Evolutionary conservation across 2,329 filamentous ascomycete genomes (phyloP), one percentile per base, ranked within the genome.

Genomic region (Botrytis pseudocinerea): DNA sequence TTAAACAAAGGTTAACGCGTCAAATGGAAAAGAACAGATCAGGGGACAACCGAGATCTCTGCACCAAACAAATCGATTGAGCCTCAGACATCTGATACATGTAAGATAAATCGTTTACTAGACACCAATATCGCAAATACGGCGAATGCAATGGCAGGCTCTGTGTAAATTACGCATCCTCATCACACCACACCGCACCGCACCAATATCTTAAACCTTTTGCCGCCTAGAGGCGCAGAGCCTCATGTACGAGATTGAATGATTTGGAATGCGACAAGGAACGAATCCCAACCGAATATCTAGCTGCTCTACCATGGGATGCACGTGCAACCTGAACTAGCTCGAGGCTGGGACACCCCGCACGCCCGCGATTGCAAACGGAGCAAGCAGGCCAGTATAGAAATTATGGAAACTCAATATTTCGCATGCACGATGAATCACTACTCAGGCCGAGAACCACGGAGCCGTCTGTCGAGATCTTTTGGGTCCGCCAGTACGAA

Each of bases 351-450:
- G 51, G 51, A 57, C 40, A 69, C n/a, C 65, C 64, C 46, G 38
- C 65, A 66, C 35, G 51, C 14, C 14, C 46, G 48, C 7, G 32
- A n/a, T 38, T 28, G 12, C 7, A 40, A 51, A 54, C 40, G 20
- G 25, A 66, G 32, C 64, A n/a, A 51, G 1, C 25, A 54, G 42
- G 48, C 35, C 14, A 57, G 48, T 38, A 28, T 54, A 8, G 20
- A 51, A 48, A 48, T n/a, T 48, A 54, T 69, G 38, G 25, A 9
- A 59, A 69, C n/a, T 22, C 48, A 59, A 69, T 57, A 69, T 28
- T 44, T 22, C 48, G 28, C 65, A 69, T 69, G 65, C 48, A 69
- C 40, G 65, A 69, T 69, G 65, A 69, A 57, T 69, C 48, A 69
- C 65, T 32, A 44, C 35, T 32, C 25, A 28, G n/a, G 48, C 54